phyloP scores from a whole-genome alignment of 352 stramenopile species.

The Peronospora destructor region DNA sequence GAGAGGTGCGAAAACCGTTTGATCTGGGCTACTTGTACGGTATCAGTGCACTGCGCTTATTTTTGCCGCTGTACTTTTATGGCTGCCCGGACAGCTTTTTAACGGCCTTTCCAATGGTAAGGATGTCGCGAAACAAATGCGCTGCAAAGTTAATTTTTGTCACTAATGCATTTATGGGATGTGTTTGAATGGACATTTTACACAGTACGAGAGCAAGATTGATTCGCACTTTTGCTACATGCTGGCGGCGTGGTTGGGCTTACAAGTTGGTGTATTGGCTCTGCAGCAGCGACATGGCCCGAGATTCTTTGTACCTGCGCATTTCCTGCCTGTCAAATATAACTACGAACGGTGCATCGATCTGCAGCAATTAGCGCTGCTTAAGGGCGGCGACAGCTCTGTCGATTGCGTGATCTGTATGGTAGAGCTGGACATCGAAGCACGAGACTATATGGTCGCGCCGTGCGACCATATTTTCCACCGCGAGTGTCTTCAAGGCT shows the following conservation, averaged over 20 bases:
- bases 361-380: conserved; percentile 52
- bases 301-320: conserved; percentile 92
- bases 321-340: conserved; percentile 95
- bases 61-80: conserved; percentile 96
- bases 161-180: conserved; percentile 10
- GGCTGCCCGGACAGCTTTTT: conserved; percentile 91
- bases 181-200: conserved; percentile 5
- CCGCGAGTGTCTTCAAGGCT: conserved; percentile 90
- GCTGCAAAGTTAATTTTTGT: not conserved
- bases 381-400: conserved; percentile 56
- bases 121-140: not conserved
- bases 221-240: conserved; percentile 60
- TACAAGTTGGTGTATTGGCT: conserved; percentile 89
- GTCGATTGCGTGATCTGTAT: conserved; percentile 87
- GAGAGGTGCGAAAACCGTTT: conserved; percentile 91
- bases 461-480: conserved; percentile 97
- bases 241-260: conserved; percentile 86
- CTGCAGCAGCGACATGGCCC: conserved; percentile 91
- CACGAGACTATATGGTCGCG: conserved; percentile 92
- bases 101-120: conserved; percentile 73
- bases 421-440: conserved; percentile 71
- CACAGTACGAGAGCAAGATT: conserved; percentile 71
- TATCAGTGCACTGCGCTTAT: conserved; percentile 89
- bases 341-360: conserved; percentile 91
- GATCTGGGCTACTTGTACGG: conserved; percentile 92